Percentiles rank a stretch among this genome's conserved stretches.
Evolutionary conservation across 139 green algal species (phyloP).

Genomic region (Edaphochlamys debaryana): DNA sequence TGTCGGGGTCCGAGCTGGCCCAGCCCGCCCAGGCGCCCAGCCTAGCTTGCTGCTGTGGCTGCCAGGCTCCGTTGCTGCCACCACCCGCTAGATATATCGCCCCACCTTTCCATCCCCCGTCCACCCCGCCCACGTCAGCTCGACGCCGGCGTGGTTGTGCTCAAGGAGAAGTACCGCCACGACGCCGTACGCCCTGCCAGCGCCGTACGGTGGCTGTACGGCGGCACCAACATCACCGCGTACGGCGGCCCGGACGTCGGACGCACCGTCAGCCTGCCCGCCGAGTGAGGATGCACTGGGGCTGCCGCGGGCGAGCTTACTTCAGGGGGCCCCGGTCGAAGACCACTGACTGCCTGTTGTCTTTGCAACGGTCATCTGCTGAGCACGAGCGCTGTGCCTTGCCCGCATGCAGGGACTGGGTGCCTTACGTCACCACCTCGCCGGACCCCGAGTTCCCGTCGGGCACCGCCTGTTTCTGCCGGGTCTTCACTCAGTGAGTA

Average conservation of each 20-base stretch:
- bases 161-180: neutral
- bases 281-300: neutral
- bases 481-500: neutral
- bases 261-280: neutral
- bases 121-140: too few relatives aligned
- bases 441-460: conserved; percentile 5
- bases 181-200: neutral
- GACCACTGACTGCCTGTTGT: too few relatives aligned
- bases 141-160: neutral
- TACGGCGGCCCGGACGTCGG: neutral
- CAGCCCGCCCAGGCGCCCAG: too few relatives aligned
- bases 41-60: too few relatives aligned
- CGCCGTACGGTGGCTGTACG: conserved; percentile 3
- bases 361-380: too few relatives aligned
- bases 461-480: neutral
- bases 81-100: too few relatives aligned
- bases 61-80: too few relatives aligned
- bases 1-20: too few relatives aligned
- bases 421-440: neutral
- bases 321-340: too few relatives aligned
- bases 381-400: too few relatives aligned
- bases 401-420: neutral
- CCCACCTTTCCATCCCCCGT: too few relatives aligned
- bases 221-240: neutral
- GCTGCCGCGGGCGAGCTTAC: too few relatives aligned